A percentile compares a stretch with the other conserved stretches of the same genome.
Conservation (phyloP, 2,329 filamentous ascomycete genomes). For the Aspergillus fumigatus region DNA sequence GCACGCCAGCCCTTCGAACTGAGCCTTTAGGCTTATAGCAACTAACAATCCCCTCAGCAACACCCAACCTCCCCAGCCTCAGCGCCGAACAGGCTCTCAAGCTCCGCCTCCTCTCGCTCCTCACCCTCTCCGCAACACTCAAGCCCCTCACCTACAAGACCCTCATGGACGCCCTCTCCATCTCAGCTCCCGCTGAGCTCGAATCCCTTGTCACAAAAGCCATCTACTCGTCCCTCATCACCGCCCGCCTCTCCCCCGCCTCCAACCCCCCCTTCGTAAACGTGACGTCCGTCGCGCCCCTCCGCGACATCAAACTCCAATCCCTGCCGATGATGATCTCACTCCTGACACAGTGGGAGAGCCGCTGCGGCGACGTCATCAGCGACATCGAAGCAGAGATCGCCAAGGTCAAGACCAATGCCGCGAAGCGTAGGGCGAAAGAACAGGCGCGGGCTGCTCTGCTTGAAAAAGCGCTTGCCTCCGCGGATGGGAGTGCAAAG, state of each 20-base stretch:
- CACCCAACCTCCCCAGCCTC: constrained; percentile 63
- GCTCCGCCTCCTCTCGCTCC: constrained; percentile 82
- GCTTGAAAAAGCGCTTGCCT: constrained; percentile 49
- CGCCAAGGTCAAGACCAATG: constrained; percentile 56
- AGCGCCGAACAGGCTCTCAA: constrained; percentile 72
- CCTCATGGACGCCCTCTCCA: constrained; percentile 63
- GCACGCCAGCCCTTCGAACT: constrained; percentile 3
- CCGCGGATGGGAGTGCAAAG: constrained; percentile 16
- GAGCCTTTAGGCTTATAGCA: constrained; percentile 1
- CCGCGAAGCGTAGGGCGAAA: constrained; percentile 51
- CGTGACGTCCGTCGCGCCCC: constrained; percentile 74
- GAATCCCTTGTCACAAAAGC: constrained; percentile 83
- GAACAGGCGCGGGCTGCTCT: constrained; percentile 46
- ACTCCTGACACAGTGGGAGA: constrained; percentile 69
- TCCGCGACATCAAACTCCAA: constrained; percentile 77
- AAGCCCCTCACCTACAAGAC: constrained; percentile 67
- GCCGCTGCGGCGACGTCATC: constrained; percentile 71
- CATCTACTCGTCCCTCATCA: constrained; percentile 79
- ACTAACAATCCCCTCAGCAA: constrained; percentile 29
- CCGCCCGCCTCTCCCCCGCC: constrained; percentile 82
- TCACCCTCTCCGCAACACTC: constrained; percentile 69
- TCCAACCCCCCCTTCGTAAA: constrained; percentile 69
- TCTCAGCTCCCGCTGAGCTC: constrained; percentile 64
- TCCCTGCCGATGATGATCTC: constrained; percentile 64
- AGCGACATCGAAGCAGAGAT: constrained; percentile 73